Base-by-base conservation (phyloP, 345 rosid species). In the Lepidium aucheri region DNA sequence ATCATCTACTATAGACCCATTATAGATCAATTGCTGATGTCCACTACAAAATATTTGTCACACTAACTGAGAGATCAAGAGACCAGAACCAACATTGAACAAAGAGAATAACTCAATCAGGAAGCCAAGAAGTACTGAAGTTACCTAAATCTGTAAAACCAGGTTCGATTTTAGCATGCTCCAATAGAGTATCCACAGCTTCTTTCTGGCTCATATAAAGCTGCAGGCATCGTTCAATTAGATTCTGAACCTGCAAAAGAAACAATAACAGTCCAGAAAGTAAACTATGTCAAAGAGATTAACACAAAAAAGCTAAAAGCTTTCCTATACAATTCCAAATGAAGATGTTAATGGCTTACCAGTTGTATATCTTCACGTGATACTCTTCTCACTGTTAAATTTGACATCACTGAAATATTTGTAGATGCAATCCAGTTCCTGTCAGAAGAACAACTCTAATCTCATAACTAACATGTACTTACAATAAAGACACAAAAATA, bases 111-210 rank as follows among this genome's bases (percentile, higher is more conserved):
- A 6, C 15, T 1, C 7, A 2, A 36, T 13, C 12, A 33, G 43
- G 33, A 5, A 43, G 0, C 5, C 13, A 4, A 41, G 32, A 13
- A 53, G 42, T 55, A 46, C 18, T 20, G 45, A 55, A 10, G 39
- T 70, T 81, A 93, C 98, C 98, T 20, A 88, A 79, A 60, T 89
- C 85, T 5, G 98, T 93, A 79, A 93, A 90, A 51, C 87, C 87
- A 68, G 91, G 97, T 70, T 93, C 96, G 75, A 93, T 86, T 77
- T 85, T 84, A 66, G 90, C 92, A 61, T 88, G 88, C 26, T 67
- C 80, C 50, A 84, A 74, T 36, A 93, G 82, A 55, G 97, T 85
- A 17, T 90, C 86, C 55, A 86, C 83, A 33, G 84, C 98, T 83
- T 93, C 98, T 68, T 85, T 84, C 77, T 81, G 87, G 35, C 78